phyloP scores from a whole-genome alignment of 2,329 filamentous ascomycete genomes.

The Cercospora citrullina region DNA sequence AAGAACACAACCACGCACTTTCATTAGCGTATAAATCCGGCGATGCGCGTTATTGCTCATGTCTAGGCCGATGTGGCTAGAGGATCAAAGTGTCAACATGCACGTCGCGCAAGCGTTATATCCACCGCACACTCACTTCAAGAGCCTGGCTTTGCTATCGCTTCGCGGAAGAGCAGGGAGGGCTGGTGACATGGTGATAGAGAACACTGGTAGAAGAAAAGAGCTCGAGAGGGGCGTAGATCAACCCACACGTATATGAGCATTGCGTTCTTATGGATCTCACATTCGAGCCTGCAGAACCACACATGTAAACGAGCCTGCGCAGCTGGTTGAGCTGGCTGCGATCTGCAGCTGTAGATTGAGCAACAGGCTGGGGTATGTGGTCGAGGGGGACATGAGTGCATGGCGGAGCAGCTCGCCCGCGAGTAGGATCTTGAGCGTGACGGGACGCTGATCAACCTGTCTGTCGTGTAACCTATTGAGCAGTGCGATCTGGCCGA shows the following conservation, averaged over 20 bases:
- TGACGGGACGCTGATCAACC: background rate
- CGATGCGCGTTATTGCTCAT: slow-evolving; percentile 37
- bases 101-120: background rate
- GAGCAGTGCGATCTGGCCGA: background rate
- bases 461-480: background rate
- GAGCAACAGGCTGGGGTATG: background rate
- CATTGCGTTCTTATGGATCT: background rate
- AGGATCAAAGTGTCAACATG: background rate
- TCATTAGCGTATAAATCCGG: slow-evolving; percentile 44
- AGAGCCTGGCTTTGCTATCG: slow-evolving; percentile 45
- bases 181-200: slow-evolving; percentile 26
- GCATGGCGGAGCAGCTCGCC: background rate
- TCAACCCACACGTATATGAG: background rate
- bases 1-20: slow-evolving; percentile 35
- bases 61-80: slow-evolving; percentile 40
- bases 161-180: slow-evolving; percentile 41
- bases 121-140: slow-evolving; percentile 25
- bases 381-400: slow-evolving; percentile 1
- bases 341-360: background rate
- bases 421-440: background rate
- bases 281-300: background rate
- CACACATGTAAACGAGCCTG: background rate
- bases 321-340: slow-evolving; percentile 2
- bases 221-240: background rate
- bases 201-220: background rate